Evolutionary conservation across 2,329 filamentous ascomycete species (phyloP).

Genomic region (Periglandula ipomoeae): DNA sequence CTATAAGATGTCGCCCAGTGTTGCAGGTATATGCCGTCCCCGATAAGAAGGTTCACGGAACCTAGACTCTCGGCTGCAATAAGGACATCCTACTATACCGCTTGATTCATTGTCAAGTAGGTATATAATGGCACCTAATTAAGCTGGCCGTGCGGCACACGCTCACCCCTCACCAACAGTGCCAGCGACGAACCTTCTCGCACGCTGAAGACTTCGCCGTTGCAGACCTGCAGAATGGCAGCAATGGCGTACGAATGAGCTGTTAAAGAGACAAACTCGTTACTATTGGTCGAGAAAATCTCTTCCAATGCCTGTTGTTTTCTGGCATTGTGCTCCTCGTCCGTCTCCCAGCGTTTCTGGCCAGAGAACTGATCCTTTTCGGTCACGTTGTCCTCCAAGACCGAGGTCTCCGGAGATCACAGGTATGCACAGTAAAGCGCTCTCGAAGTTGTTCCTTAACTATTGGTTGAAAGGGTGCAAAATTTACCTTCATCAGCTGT

Average conservation of each 20-base stretch:
- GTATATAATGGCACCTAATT: too few species aligned
- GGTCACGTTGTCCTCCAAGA: too few species aligned
- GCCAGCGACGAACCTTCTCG: constrained; percentile 45
- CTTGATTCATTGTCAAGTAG: too few species aligned
- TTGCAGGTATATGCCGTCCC: too few species aligned
- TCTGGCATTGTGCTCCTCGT: constrained; percentile 33
- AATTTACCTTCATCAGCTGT: constrained; percentile 27
- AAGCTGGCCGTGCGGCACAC: too few species aligned
- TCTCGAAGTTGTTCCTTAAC: constrained; percentile 53
- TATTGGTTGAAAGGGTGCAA: constrained; percentile 35
- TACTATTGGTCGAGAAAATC: constrained; percentile 31
- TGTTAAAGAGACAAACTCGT: constrained; percentile 38
- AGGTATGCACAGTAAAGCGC: constrained; percentile 51
- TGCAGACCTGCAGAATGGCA: constrained; percentile 32
- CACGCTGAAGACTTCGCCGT: constrained; percentile 31
- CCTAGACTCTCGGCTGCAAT: too few species aligned
- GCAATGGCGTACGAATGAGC: constrained; percentile 39
- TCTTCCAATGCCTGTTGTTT: constrained; percentile 35
- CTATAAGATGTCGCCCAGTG: too few species aligned
- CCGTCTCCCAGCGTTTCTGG: constrained; percentile 36
- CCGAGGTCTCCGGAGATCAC: constrained; percentile 43
- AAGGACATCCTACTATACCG: too few species aligned
- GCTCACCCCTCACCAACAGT: constrained; percentile 41
- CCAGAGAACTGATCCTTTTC: constrained; percentile 24
- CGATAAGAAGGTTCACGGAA: too few species aligned